These are phyloP conservation scores for Diplodia scrobiculata DNA, from an alignment of 2,329 filamentous ascomycete genomes.

Conservation along the genomic window DNA sequence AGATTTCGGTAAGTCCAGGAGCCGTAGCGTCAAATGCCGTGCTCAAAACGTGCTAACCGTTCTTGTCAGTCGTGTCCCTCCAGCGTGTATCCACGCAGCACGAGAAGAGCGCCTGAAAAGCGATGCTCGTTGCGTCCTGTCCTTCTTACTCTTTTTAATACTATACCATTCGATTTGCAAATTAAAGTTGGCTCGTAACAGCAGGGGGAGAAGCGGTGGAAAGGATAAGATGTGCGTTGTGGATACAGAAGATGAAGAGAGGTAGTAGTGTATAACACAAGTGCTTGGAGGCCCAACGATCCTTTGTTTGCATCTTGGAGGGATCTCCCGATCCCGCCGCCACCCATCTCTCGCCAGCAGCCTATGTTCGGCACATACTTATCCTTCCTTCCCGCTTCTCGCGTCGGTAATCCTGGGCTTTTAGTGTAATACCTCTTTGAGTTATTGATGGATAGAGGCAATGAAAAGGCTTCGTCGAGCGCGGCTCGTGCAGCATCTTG, in stretches of 20 bases:
- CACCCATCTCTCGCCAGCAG: background rate
- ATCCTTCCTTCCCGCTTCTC: slow-evolving; percentile 11
- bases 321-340: background rate
- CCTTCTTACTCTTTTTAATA: slow-evolving; percentile 21
- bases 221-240: slow-evolving; percentile 5
- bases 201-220: background rate
- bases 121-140: slow-evolving; percentile 6
- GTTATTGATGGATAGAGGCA: slow-evolving; percentile 9
- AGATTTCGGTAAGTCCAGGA: slow-evolving; percentile 75
- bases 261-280: slow-evolving; percentile 1
- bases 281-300: background rate
- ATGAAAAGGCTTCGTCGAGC: background rate
- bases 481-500: background rate
- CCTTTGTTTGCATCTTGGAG: slow-evolving; percentile 10
- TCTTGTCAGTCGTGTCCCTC: slow-evolving; percentile 72
- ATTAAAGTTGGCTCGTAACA: background rate
- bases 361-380: background rate
- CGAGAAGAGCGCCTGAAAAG: slow-evolving; percentile 74
- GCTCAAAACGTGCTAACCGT: slow-evolving; percentile 51
- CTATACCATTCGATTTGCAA: slow-evolving; percentile 19
- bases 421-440: slow-evolving; percentile 7
- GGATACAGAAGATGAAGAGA: slow-evolving; percentile 13
- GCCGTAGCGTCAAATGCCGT: slow-evolving; percentile 9
- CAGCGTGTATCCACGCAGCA: slow-evolving; percentile 90
- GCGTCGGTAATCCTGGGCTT: slow-evolving; percentile 5